Evolutionary conservation across 1,284 basidiomycete genomes (phyloP).

Genomic region (Sporisorium graminicola): DNA sequence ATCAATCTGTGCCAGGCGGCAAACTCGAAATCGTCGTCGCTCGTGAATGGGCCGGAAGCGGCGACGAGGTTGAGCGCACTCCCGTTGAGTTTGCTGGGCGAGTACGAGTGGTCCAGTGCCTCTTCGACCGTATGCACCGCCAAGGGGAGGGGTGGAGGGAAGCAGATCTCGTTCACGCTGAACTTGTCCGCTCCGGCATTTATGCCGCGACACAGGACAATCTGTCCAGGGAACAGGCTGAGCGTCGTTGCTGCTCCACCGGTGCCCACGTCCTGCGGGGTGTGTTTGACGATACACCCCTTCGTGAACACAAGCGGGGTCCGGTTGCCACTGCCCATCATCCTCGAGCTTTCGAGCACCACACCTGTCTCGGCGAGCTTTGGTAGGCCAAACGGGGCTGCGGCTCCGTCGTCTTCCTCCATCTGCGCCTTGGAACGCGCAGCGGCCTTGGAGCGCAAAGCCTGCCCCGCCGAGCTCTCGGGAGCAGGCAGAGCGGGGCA

Average conservation of each 20-base stretch:
- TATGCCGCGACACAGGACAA: slow-evolving; percentile 87
- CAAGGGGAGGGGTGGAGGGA: slow-evolving; percentile 69
- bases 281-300: slow-evolving; percentile 51
- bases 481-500: slow-evolving; percentile 37
- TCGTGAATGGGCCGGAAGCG: slow-evolving; percentile 58
- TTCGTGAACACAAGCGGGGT: slow-evolving; percentile 51
- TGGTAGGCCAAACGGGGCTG: slow-evolving; percentile 26
- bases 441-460: slow-evolving; percentile 12
- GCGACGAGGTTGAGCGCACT: slow-evolving; percentile 42
- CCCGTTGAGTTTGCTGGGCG: slow-evolving; percentile 30
- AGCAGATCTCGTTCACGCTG: slow-evolving; percentile 83
- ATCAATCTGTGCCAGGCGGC: slow-evolving; percentile 60
- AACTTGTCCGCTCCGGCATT: slow-evolving; percentile 92
- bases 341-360: slow-evolving; percentile 56
- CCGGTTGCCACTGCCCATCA: slow-evolving; percentile 62
- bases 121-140: slow-evolving; percentile 49
- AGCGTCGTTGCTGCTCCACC: slow-evolving; percentile 34
- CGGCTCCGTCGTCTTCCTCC: neutral
- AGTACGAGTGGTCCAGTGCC: slow-evolving; percentile 48
- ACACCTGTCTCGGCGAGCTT: slow-evolving; percentile 47
- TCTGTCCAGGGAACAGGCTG: slow-evolving; percentile 88
- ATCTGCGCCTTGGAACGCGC: neutral
- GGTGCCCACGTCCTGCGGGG: slow-evolving; percentile 43
- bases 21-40: slow-evolving; percentile 56
- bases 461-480: slow-evolving; percentile 18